phyloP scores from a whole-genome alignment of 2,329 filamentous ascomycete species.

The Cryoendolithus antarcticus region DNA sequence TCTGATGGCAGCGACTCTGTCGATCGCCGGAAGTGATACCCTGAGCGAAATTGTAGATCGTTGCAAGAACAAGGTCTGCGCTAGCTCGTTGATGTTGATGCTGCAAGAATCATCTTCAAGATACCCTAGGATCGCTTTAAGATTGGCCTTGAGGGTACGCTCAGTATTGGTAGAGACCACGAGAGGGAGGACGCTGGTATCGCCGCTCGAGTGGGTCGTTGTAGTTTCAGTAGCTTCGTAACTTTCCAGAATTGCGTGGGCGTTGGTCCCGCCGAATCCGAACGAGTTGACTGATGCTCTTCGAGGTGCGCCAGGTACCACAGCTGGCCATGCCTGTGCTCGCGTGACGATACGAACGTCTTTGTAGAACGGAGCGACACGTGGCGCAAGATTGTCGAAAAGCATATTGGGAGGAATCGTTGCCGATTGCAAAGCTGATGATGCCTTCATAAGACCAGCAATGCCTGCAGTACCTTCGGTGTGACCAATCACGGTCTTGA shows the following conservation, averaged over 20 bases:
- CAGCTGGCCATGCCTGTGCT: constrained; percentile 20
- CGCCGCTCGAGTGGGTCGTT: too few species aligned
- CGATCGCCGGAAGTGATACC: too few species aligned
- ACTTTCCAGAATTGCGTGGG: constrained; percentile 16
- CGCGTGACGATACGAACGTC: constrained; percentile 9
- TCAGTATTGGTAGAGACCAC: too few species aligned
- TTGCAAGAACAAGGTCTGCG: too few species aligned
- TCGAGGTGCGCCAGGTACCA: neutral
- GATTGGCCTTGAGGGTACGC: too few species aligned
- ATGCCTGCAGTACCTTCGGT: constrained; percentile 8
- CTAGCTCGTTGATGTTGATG: too few species aligned
- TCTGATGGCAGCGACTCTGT: too few species aligned
- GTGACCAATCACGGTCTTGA: constrained; percentile 18
- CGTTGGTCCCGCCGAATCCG: constrained; percentile 18
- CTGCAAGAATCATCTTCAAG: too few species aligned
- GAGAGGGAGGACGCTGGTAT: too few species aligned
- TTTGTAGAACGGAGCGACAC: constrained; percentile 17
- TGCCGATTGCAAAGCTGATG: constrained; percentile 16
- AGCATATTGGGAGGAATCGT: constrained; percentile 16
- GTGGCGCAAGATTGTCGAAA: constrained; percentile 13
- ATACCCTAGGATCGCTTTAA: too few species aligned
- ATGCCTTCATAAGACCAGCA: constrained; percentile 14
- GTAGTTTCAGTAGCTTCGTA: too few species aligned
- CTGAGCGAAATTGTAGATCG: too few species aligned
- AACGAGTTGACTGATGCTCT: constrained; percentile 13